Evolutionary conservation across 2,329 filamentous ascomycete genomes (phyloP), one percentile per base, ranked within the genome.

Genomic region (Fusarium lyarnte): DNA sequence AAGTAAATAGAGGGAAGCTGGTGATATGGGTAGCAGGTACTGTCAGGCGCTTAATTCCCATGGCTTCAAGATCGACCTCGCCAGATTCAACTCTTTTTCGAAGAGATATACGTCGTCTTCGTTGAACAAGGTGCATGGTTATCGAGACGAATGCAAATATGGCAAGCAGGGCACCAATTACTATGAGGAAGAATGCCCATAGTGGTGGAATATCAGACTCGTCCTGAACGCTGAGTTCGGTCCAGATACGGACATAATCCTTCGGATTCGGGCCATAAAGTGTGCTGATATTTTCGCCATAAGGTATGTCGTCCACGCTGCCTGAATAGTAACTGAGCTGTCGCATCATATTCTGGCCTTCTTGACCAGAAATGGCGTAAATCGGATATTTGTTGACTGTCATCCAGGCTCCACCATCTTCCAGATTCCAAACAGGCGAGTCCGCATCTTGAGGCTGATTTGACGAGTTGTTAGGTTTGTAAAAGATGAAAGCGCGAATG

Each of bases 11-110:
- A 2, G 94, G 94, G 76, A 98, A 92, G 25, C 87, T 87, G 52
- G 93, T 87, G 29, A 98, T 86, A 42, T 94, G 85, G 13, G 90
- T 83, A 49, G 87, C 84, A 2, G 95, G 94, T 0, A 98, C 93
- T 5, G 89, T 93, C 29, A 97, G 83, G 19, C 92, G 89, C 78
- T 94, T 95, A 74, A 98, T 93, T 4, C 94, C 95, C 74, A 97
- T 87, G 6, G 90, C 90, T 81, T 98, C 95, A 6, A 98, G 85
- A 77, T 98, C 93, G 25, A 97, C 91, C 74, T 97, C 93, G 58
- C 95, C 95, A 12, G 86, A 87, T 64, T 89, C 86, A 21, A 98
- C 91, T 17, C 94, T 90, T 52, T 89, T 87, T 55, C 90, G 89
- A 16, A 98, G 84, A 3, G 86, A 86, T 29, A 86, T 86, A 13